Evolutionary conservation across 2,329 filamentous ascomycete species (phyloP).

Genomic region (Colletotrichum spinosum): DNA sequence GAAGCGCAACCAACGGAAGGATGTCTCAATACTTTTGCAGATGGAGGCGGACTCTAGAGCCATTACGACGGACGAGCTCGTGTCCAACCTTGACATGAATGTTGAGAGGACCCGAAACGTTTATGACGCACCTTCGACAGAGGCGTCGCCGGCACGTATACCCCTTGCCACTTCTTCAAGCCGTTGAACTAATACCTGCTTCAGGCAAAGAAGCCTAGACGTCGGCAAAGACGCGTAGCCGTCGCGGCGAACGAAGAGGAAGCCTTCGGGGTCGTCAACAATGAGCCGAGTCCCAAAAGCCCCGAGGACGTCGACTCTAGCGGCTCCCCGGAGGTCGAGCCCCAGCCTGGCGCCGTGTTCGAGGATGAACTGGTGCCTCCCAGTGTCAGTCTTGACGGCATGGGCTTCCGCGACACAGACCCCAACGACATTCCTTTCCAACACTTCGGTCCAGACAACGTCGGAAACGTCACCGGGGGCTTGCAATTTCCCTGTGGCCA

Average conservation of each 20-base stretch:
- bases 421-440: no score
- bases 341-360: no score
- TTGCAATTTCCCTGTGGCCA: no score
- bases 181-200: not conserved
- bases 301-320: no score
- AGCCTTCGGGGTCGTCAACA: slow-evolving; percentile 17
- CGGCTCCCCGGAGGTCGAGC: no score
- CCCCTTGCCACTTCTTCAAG: not conserved
- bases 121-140: slow-evolving; percentile 68
- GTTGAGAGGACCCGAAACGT: slow-evolving; percentile 67
- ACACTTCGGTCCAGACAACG: no score
- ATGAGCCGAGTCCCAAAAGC: slow-evolving; percentile 4
- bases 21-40: slow-evolving; percentile 74
- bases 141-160: slow-evolving; percentile 61
- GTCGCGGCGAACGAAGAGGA: slow-evolving; percentile 1
- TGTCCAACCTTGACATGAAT: slow-evolving; percentile 67
- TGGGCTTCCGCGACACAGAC: no score
- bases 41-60: slow-evolving; percentile 73
- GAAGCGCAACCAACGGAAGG: slow-evolving; percentile 83
- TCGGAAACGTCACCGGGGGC: no score
- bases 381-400: no score
- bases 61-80: slow-evolving; percentile 73
- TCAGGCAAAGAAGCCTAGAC: slow-evolving; percentile 16
- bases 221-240: slow-evolving; percentile 22
- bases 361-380: no score